These are phyloP conservation scores for Podospora pseudocomata DNA, from an alignment of 495 filamentous ascomycete genomes.

Conservation along the genomic window DNA sequence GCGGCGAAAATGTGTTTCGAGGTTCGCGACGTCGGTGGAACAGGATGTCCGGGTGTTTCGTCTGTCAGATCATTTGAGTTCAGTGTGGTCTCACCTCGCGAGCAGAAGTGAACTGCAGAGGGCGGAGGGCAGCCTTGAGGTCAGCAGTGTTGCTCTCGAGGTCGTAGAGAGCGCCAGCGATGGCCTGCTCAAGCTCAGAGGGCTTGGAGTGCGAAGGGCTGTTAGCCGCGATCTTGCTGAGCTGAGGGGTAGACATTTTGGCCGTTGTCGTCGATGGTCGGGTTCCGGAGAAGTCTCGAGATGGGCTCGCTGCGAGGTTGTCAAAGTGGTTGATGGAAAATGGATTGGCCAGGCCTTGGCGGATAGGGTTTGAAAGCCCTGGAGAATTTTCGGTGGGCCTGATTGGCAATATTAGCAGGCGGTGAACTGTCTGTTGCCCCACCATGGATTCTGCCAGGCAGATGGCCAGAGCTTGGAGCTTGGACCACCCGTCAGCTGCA, in stretches of 20 bases:
- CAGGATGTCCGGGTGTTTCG: constrained; percentile 29
- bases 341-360: constrained; percentile 9
- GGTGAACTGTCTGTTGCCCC: constrained; percentile 11
- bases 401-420: constrained; percentile 8
- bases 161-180: constrained; percentile 93
- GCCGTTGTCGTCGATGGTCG: constrained; percentile 36
- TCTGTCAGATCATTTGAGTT: neutral
- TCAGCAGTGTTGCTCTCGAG: constrained; percentile 97
- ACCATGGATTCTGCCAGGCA: neutral
- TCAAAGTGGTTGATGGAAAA: constrained; percentile 10
- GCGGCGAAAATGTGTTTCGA: constrained; percentile 19
- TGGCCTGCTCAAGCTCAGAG: constrained; percentile 89
- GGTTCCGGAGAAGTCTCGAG: constrained; percentile 22
- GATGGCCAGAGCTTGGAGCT: neutral
- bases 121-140: constrained; percentile 86
- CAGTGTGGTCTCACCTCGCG: constrained; percentile 76
- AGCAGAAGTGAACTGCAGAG: constrained; percentile 95
- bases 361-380: constrained; percentile 35
- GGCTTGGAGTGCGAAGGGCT: constrained; percentile 90
- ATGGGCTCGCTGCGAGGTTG: neutral
- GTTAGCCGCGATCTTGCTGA: constrained; percentile 97
- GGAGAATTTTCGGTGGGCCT: constrained; percentile 11
- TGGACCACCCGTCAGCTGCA: neutral
- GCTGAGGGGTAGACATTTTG: constrained; percentile 56
- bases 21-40: constrained; percentile 34